Evolutionary conservation across 306 rosid genomes (phyloP), one percentile per base, ranked within the genome.

Genomic region (Adenanthera pavonina): DNA sequence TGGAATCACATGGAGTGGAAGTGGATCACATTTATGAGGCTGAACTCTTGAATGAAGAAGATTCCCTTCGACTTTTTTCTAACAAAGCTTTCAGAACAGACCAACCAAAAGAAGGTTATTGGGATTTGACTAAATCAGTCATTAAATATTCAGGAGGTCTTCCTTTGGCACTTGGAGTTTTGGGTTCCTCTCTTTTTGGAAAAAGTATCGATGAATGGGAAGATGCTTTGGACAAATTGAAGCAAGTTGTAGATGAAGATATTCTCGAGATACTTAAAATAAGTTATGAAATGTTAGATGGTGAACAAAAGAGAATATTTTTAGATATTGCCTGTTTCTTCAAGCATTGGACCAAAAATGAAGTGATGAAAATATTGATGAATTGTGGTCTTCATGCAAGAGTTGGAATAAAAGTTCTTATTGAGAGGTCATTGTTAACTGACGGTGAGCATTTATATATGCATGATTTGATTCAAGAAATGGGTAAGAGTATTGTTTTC

Each of bases 391-490:
- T 76, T 40, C 56, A 4, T 35, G 53, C 85, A 25, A 16, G 0
- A 36, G 73, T 54, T 61, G 87, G 78, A 30, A 49, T 88, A 38
- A 74, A 77, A 5, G 12, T 68, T 47, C 85, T 86, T 17, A 16
- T 61, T 44, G 84, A 89, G 75, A 89, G 79, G 67, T 89, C 87
- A 35, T 47, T 86, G 1, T 10, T 86, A 35, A 80, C 13, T 34
- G 61, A 34, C 1, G 17, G 51, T 3, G 2, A 11, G n/a, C 17
- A 30, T 1, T 13, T 79, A 4, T 60, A 7, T 8, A 77, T 89
- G 84, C 89, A 89, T 80, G 80, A 84, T 62, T 56, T 84, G 77
- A 69, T 89, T 35, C 14, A 46, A 64, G 35, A 84, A 8, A 75
- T 85, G 84, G 90, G 85, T 19, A 47, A 20, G 17, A 20, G 53